Base-by-base conservation (phyloP, 2,329 filamentous ascomycete species). In the Colletotrichum sp. region DNA sequence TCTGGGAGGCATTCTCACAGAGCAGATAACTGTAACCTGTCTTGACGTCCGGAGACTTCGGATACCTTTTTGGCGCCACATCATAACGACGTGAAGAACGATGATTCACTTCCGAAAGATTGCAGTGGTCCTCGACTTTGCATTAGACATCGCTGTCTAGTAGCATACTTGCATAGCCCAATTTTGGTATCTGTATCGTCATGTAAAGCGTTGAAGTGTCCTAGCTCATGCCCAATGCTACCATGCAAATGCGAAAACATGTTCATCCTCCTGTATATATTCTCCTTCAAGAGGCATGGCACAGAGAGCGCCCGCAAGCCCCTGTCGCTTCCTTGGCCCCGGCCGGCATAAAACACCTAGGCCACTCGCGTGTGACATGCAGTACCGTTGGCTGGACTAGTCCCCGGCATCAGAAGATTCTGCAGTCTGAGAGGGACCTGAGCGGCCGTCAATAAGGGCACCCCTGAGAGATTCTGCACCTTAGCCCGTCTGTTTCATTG, bases 381-480 rank as follows among this genome's bases (percentile, higher is more conserved):
- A 44, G 44, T 32, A 30, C 57, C 60, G 26, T 16, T 39, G 28
- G 30, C 75, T 71, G 72, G 60, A 52, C 75, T 75, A 75, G 71
- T 76, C 55, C 66, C 71, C 72, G 30, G 65, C 75, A 64, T 78
- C 76, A 78, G 69, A 78, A 74, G 64, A 78, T 77, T 57, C 76
- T 75, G 63, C 77, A 78, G 44, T 77, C 76, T 67, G 77, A 67
- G 77, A 78, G 70, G 62, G 77, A 77, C 77, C 77, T 78, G 77
- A 71, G 32, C 76, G 77, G 73, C 73, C 76, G 76, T 78, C 77
- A 78, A 78, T 72, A 77, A 70, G 60, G 57, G 48, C 32, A 60
- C 67, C 63, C 76, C 76, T 76, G 68, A 75, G 26, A 76, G 24
- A 69, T 66, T 59, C 71, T 73, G 66, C 63, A 72, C 59, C 76